Conservation (phyloP, 116 monocot species). For the Thalassia testudinum region DNA sequence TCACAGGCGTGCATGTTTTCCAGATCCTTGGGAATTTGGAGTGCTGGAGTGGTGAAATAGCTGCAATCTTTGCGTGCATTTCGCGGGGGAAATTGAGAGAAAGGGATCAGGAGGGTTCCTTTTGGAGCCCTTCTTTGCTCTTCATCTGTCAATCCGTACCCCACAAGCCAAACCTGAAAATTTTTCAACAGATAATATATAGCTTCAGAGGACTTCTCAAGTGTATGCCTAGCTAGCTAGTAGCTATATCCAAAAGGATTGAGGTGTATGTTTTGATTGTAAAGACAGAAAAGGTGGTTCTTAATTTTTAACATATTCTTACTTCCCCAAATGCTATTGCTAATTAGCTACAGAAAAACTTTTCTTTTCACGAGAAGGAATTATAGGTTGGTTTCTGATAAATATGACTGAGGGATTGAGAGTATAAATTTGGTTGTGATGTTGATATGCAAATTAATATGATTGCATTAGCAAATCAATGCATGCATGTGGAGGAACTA, state of each 20-base stretch:
- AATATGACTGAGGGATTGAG: no score
- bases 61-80: conserved; percentile 32
- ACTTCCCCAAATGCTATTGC: no score
- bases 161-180: conserved; percentile 65
- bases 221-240: neutral
- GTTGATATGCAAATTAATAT: no score
- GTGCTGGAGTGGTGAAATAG: conserved; percentile 54
- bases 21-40: conserved; percentile 46
- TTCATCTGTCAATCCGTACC: conserved; percentile 32
- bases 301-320: neutral
- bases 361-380: no score
- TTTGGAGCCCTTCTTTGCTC: conserved; percentile 46
- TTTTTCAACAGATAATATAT: no score
- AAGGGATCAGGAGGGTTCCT: conserved; percentile 51
- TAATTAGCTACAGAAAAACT: no score
- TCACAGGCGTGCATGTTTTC: conserved; percentile 81
- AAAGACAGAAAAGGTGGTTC: neutral
- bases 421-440: no score
- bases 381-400: no score
- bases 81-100: conserved; percentile 47
- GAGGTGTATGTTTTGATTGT: neutral
- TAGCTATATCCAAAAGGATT: no score
- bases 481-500: no score
- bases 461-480: no score
- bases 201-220: neutral